Percentiles rank a stretch among this genome's conserved stretches.
Evolutionary conservation across 805 yeast species (phyloP).

Genomic region (Metschnikowia borealis): DNA sequence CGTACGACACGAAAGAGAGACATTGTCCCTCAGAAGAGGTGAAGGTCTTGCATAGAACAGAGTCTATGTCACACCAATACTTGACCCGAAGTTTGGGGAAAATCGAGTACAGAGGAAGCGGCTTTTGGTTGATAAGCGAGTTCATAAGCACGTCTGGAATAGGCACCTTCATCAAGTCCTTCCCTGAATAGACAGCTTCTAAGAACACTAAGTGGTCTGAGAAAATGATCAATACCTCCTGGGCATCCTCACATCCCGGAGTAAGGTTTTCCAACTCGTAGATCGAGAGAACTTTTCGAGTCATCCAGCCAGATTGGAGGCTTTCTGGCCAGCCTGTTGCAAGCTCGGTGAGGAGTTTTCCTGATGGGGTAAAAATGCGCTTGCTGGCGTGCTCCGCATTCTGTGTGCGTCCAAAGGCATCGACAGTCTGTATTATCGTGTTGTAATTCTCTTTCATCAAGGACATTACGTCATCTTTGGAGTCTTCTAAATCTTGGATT

Average conservation of each 20-base stretch:
- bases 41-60: constrained; percentile 49
- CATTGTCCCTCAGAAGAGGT: constrained; percentile 21
- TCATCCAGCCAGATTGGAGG: constrained; percentile 83
- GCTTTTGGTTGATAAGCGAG: constrained; percentile 80
- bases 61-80: constrained; percentile 61
- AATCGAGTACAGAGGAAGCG: constrained; percentile 45
- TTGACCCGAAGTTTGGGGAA: constrained; percentile 69
- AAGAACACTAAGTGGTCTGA: constrained; percentile 75
- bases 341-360: constrained; percentile 78
- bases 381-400: neutral
- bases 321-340: constrained; percentile 87
- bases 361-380: constrained; percentile 85
- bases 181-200: constrained; percentile 43
- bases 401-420: constrained; percentile 62
- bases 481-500: constrained; percentile 15
- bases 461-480: constrained; percentile 18
- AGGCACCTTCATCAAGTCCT: constrained; percentile 28
- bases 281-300: constrained; percentile 79
- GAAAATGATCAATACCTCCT: constrained; percentile 66
- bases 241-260: constrained; percentile 11
- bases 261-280: constrained; percentile 36
- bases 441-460: constrained; percentile 41
- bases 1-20: constrained; percentile 26
- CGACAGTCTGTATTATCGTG: constrained; percentile 61
- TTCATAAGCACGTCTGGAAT: constrained; percentile 83